Evolutionary conservation across 495 filamentous ascomycete species (phyloP).

Genomic region (Penicillium canescens): DNA sequence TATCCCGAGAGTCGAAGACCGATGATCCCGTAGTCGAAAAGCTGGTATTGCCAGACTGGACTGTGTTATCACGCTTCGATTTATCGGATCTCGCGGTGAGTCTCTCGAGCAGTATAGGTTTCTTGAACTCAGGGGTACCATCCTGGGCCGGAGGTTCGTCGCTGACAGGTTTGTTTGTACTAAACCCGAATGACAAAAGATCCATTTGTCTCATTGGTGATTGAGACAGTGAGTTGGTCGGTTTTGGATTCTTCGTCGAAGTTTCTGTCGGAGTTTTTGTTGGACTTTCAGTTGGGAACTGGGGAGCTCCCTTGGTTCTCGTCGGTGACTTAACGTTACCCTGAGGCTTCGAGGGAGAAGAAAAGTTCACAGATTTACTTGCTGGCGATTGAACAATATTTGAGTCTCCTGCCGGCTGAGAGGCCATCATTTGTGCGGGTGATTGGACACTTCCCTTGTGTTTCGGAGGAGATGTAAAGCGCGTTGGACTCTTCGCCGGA

Average conservation of each 20-base stretch:
- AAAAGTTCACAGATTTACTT: neutral
- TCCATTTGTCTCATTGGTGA: slow-evolving; percentile 3
- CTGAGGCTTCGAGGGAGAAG: too few species aligned
- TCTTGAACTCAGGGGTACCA: slow-evolving; percentile 2
- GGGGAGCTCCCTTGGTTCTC: too few species aligned
- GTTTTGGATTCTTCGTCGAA: neutral
- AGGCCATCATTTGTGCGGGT: neutral
- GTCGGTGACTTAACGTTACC: too few species aligned
- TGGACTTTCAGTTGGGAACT: too few species aligned
- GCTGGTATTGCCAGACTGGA: slow-evolving; percentile 12
- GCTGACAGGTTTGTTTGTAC: neutral
- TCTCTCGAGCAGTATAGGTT: neutral
- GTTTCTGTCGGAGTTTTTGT: neutral
- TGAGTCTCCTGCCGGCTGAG: neutral
- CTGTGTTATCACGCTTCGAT: neutral
- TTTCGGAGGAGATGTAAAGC: neutral
- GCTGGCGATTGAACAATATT: neutral
- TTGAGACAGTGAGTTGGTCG: neutral
- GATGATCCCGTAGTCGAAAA: slow-evolving; percentile 24
- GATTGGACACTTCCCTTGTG: neutral
- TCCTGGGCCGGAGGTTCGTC: slow-evolving; percentile 1
- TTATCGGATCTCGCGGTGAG: slow-evolving; percentile 4
- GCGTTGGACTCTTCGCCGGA: neutral
- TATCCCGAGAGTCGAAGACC: slow-evolving; percentile 15
- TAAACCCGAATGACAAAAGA: neutral